These are phyloP conservation scores for Chaetomium sp. DNA, from an alignment of 2,329 filamentous ascomycete genomes.

Conservation along the genomic window DNA sequence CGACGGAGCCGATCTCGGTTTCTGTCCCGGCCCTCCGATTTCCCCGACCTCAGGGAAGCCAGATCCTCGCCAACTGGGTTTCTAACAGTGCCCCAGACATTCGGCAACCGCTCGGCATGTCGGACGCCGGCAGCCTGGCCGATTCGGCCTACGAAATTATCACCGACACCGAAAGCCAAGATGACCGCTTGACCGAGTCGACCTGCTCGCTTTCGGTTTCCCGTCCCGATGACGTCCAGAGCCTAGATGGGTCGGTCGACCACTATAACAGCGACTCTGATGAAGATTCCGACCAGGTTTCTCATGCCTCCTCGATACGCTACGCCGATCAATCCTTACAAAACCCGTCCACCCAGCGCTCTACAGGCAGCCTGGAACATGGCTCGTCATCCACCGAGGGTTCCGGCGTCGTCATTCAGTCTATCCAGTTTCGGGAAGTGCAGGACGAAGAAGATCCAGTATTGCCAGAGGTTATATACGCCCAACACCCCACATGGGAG, in stretches of 20 bases:
- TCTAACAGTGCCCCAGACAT: constrained; percentile 52
- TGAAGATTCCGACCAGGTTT: constrained; percentile 33
- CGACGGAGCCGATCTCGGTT: constrained; percentile 26
- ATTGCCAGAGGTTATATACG: constrained; percentile 35
- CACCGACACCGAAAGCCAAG: constrained; percentile 45
- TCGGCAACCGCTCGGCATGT: constrained; percentile 40
- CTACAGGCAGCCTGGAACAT: constrained; percentile 21
- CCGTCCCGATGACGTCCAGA: constrained; percentile 46
- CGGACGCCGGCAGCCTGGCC: constrained; percentile 44
- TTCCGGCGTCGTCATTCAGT: constrained; percentile 23
- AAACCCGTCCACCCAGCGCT: constrained; percentile 33
- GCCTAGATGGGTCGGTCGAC: constrained; percentile 44
- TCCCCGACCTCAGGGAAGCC: constrained; percentile 49
- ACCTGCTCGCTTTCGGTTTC: constrained; percentile 44
- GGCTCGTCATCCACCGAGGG: constrained; percentile 14
- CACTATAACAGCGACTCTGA: constrained; percentile 33
- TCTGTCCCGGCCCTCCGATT: constrained; percentile 50
- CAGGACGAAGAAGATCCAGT: constrained; percentile 27
- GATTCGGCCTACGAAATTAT: constrained; percentile 55
- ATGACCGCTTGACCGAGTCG: constrained; percentile 43
- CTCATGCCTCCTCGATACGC: constrained; percentile 36
- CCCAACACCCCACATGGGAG: constrained; percentile 41
- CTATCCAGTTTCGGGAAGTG: constrained; percentile 41
- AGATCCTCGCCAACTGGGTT: constrained; percentile 53
- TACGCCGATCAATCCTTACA: constrained; percentile 45